Percentiles rank a stretch among this genome's conserved stretches.
Evolutionary conservation across 208 protist genomes (phyloP).

Genomic region (Herpetomonas samuelpessoai): DNA sequence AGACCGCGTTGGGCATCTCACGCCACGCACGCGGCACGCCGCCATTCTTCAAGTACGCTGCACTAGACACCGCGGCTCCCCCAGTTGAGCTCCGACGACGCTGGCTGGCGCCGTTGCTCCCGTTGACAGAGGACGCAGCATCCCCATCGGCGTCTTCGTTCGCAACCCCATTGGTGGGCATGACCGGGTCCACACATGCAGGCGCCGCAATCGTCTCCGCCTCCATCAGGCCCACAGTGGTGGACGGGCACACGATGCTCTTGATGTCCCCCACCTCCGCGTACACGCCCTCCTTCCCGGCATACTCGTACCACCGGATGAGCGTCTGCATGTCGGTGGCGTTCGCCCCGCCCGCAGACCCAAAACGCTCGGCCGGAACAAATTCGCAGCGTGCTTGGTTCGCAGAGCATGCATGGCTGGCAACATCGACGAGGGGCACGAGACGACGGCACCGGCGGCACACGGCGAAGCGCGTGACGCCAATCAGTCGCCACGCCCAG

Average conservation of each 20-base stretch:
- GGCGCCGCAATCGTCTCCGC: constrained; percentile 5
- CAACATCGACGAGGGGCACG: constrained; percentile 45
- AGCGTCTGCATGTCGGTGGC: constrained; percentile 29
- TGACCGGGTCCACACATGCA: not conserved
- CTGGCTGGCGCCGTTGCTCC: not conserved
- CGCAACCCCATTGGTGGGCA: too few relatives aligned
- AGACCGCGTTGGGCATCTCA: not conserved
- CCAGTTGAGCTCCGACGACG: not conserved
- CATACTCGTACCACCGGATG: constrained; percentile 39
- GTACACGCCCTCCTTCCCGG: constrained; percentile 31
- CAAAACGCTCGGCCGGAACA: constrained; percentile 16
- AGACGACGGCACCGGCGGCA: constrained; percentile 50
- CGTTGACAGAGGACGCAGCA: too few relatives aligned
- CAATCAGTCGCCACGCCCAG: constrained; percentile 75
- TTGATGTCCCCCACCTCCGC: constrained; percentile 24
- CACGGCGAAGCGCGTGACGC: constrained; percentile 35
- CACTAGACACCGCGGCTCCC: too few relatives aligned
- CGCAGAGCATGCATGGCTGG: constrained; percentile 32
- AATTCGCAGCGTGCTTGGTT: not conserved
- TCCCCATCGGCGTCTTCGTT: not conserved
- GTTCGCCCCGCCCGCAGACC: constrained; percentile 14
- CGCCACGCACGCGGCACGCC: not conserved
- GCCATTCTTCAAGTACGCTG: not conserved
- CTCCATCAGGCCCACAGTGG: not conserved
- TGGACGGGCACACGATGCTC: constrained; percentile 19